Base-by-base conservation (phyloP, 768 basidiomycete genomes). In the Chlorophyllum brunneum region DNA sequence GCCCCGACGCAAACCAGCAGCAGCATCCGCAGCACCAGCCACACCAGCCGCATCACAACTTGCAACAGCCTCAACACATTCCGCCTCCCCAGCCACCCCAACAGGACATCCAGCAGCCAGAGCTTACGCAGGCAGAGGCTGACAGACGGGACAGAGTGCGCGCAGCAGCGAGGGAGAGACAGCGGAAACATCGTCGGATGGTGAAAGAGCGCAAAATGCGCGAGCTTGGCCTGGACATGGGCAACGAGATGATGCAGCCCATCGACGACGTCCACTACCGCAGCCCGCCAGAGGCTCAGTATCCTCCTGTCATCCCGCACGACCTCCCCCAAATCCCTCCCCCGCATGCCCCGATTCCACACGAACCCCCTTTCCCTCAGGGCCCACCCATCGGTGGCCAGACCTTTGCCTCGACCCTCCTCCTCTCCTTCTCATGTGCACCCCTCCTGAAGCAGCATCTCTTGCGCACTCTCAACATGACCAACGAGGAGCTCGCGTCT, bases 151-250 rank as follows among this genome's bases (percentile, higher is more conserved):
- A 92, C 57, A 74, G 84, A 51, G 81, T 92, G 49, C 78, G 88
- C 11, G 78, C 84, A 3, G 85, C 87, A 0, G 90, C 90, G 3
- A 73, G 90, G 36, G 88, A 92, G 62, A 75, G 90, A 55, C 90
- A 92, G 59, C 73, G 89, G 40, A 92, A 92, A 59, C 90, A 92
- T 66, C 85, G 90, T 38, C 77, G 75, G 56, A 73, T 86, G 29
- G 82, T 91, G 48, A 92, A 91, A 68, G 82, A 86, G 63, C 76
- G 82, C 55, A 89, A 92, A 63, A 80, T 89, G 80, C 78, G 86
- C 52, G 88, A 89, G 53, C 76, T 91, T n/a, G 88, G 88, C 4
- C 65, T 88, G 45, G 87, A 90, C 62, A 88, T 90, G 82, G 82
- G 85, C 56, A 83, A 83, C 74, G 86, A 88, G 55, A 75, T 86